Evolutionary conservation across 2,329 filamentous ascomycete genomes (phyloP).

Genomic region (Lasiodiplodia citricola): DNA sequence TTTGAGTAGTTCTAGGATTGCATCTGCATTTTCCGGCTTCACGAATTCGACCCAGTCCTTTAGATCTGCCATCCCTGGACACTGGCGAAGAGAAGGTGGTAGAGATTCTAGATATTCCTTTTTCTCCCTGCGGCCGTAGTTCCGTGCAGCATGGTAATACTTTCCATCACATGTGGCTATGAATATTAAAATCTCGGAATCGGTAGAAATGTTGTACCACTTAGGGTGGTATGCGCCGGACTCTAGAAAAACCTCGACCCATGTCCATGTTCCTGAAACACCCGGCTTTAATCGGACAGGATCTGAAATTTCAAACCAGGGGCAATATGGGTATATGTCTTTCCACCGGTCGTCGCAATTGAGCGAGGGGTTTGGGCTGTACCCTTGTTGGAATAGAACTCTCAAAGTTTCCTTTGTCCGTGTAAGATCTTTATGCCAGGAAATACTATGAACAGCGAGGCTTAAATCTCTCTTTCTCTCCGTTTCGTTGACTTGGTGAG

Average conservation of each 20-base stretch:
- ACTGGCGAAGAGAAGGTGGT: neutral
- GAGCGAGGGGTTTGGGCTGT: neutral
- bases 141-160: neutral
- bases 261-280: neutral
- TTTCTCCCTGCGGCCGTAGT: neutral
- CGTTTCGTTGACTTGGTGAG: no score
- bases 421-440: no score
- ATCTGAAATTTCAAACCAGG: no score
- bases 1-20: neutral
- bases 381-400: no score
- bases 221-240: neutral
- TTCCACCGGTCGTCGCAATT: neutral
- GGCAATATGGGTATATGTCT: no score
- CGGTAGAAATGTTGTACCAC: neutral
- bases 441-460: fast-evolving
- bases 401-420: no score
- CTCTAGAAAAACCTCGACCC: neutral
- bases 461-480: fast-evolving
- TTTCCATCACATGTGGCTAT: neutral
- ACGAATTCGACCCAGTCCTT: neutral
- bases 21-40: neutral
- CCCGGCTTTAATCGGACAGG: neutral
- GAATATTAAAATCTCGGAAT: neutral
- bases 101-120: neutral
- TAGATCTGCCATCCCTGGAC: neutral